phyloP scores from a whole-genome alignment of 2,329 filamentous ascomycete genomes.

The Aspergillus floridensis region DNA sequence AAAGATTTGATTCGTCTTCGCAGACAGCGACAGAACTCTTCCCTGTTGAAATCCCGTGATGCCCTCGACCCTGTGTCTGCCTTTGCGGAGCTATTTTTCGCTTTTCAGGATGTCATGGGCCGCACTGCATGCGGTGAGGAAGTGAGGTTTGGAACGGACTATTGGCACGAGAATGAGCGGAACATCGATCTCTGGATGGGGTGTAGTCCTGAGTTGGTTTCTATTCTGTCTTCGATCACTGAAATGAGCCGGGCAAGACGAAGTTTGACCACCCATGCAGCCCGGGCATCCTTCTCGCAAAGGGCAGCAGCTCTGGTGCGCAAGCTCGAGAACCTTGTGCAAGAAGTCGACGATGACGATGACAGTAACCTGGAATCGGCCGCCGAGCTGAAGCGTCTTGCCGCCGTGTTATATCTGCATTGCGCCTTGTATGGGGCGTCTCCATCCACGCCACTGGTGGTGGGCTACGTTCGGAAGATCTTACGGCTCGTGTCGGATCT shows the following conservation, averaged over 20 bases:
- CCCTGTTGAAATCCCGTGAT: conserved; percentile 10
- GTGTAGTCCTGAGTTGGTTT: conserved; percentile 48
- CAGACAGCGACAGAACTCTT: conserved; percentile 22
- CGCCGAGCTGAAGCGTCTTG: conserved; percentile 46
- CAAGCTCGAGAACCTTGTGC: conserved; percentile 34
- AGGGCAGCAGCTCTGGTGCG: conserved; percentile 36
- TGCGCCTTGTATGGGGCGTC: conserved; percentile 46
- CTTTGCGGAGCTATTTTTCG: conserved; percentile 49
- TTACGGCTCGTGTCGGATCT: conserved; percentile 35
- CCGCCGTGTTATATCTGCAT: conserved; percentile 47
- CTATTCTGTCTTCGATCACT: conserved; percentile 48
- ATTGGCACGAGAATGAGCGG: conserved; percentile 43
- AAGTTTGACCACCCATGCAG: conserved; percentile 23
- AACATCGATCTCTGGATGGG: conserved; percentile 49
- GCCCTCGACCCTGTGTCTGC: conserved; percentile 30
- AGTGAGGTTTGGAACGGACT: conserved; percentile 48
- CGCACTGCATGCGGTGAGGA: conserved; percentile 51
- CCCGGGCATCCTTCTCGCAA: conserved; percentile 27
- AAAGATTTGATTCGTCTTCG: conserved; percentile 47
- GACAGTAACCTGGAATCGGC: conserved; percentile 35
- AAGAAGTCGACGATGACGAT: conserved; percentile 31
- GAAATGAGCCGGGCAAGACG: conserved; percentile 44
- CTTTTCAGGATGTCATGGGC: conserved; percentile 53
- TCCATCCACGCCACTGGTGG: conserved; percentile 39
- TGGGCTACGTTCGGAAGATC: conserved; percentile 34